Evolutionary conservation across 2,329 filamentous ascomycete species (phyloP).

Genomic region (Zymoseptoria ardabiliae): DNA sequence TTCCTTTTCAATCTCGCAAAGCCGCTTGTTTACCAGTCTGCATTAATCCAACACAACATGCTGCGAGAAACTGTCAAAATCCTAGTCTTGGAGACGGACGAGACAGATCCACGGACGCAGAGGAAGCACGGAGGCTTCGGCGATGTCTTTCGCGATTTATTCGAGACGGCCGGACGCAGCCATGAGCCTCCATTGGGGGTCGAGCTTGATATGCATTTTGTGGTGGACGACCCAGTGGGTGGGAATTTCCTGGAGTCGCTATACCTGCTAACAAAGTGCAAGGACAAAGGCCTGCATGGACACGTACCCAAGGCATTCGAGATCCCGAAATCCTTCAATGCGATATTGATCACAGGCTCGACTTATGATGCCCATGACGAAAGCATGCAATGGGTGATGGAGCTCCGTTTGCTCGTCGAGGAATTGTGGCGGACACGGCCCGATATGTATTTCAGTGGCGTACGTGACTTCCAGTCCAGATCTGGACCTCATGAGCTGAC

Average conservation of each 20-base stretch:
- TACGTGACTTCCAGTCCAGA: background rate
- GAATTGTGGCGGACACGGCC: slow-evolving; percentile 46
- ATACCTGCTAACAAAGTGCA: background rate
- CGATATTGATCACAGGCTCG: slow-evolving; percentile 41
- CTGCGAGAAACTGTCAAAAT: slow-evolving; percentile 32
- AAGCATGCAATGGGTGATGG: slow-evolving; percentile 36
- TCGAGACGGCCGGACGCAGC: slow-evolving; percentile 43
- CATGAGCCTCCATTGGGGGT: slow-evolving; percentile 50
- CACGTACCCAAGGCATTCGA: slow-evolving; percentile 43
- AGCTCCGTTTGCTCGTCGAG: slow-evolving; percentile 40
- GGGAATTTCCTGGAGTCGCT: background rate
- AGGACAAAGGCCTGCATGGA: slow-evolving; percentile 31
- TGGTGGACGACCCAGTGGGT: slow-evolving; percentile 39
- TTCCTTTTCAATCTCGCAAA: background rate
- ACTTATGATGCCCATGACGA: slow-evolving; percentile 43
- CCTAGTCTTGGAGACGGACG: slow-evolving; percentile 54
- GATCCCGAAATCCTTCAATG: slow-evolving; percentile 38
- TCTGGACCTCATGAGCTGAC: background rate
- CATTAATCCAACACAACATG: background rate
- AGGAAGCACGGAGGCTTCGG: slow-evolving; percentile 47
- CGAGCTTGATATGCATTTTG: slow-evolving; percentile 48
- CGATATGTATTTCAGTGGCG: slow-evolving; percentile 44
- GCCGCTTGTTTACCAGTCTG: background rate
- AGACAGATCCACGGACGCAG: slow-evolving; percentile 46
- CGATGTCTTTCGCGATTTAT: slow-evolving; percentile 46